Evolutionary conservation across 371 early-diverging fungal species (phyloP), one percentile per base, ranked within the genome.

Genomic region (Mortierella sp.): DNA sequence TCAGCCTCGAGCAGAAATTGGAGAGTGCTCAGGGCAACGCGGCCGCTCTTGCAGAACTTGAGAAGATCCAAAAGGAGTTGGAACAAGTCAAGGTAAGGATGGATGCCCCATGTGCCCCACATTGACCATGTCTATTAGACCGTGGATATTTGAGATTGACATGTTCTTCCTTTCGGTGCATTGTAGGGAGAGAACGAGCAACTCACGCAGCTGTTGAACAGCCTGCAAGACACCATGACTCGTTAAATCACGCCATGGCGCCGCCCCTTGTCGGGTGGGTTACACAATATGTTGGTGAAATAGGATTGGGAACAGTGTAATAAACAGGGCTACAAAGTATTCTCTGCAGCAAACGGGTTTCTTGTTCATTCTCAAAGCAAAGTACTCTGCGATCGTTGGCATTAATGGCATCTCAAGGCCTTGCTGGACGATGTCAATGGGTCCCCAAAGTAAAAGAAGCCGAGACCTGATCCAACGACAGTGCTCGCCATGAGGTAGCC

Each of bases 401-500:
- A n/a, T 61, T 23, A 84, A 50, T 84, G 84, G 59, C 84, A 85
- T 58, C 78, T 81, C 39, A 83, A 63, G 2, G 83, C 82, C 28
- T 83, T 83, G 49, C 80, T 78, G 21, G 73, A 48, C 24, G 82
- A 59, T 7, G 81, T 67, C 43, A 73, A 61, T 21, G 81, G 71
- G 24, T 81, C 81, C n/a, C 83, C 84, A 79, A 89, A 89, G 23
- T 85, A 72, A 72, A 82, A 91, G 81, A 90, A 86, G 24, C 93
- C 93, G n/a, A 87, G 52, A 9, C 89, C 88, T 14, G 94, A 89
- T 19, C 94, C 94, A 23, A 87, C 58, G 24, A 90, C 83, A 2
- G 88, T 85, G 9, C 89, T 84, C 7, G 89, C 73, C 82, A 94
- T 92, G 3, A 94, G 81, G 79, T 81, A 93, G 18, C 91, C 92